A percentile compares a stretch with the other conserved stretches of the same genome.
These are phyloP conservation scores for Kwoniella shandongensis DNA, from an alignment of 768 basidiomycete genomes.

Conservation along the genomic window DNA sequence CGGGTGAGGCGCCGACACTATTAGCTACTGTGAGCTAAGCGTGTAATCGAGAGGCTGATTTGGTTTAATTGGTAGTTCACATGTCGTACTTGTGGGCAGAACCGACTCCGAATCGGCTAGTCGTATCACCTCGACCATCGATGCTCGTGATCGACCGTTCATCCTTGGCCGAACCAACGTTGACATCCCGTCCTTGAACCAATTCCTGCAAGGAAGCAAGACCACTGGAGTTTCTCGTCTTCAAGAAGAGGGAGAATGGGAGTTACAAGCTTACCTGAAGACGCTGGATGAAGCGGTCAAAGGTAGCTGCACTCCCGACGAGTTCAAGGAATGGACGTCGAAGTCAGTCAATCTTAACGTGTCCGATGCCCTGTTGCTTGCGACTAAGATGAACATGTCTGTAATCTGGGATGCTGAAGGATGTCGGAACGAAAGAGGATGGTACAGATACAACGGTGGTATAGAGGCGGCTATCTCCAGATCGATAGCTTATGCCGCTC, in stretches of 20 bases:
- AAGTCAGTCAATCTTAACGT: constrained; percentile 15
- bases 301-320: constrained; percentile 9
- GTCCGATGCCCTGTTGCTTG: constrained; percentile 16
- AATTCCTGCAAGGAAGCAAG: too few relatives aligned
- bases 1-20: constrained; percentile 80
- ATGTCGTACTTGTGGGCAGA: constrained; percentile 70
- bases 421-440: constrained; percentile 18
- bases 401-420: constrained; percentile 26
- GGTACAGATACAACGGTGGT: constrained; percentile 25
- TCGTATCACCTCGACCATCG: constrained; percentile 79
- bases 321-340: constrained; percentile 11
- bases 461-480: constrained; percentile 25
- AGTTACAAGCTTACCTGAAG: constrained; percentile 56
- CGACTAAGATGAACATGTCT: constrained; percentile 7
- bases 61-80: constrained; percentile 23
- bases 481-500: constrained; percentile 2
- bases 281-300: constrained; percentile 28
- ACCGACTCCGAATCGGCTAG: constrained; percentile 87
- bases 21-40: too few relatives aligned
- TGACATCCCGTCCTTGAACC: too few relatives aligned
- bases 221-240: constrained; percentile 63
- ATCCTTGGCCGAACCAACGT: constrained; percentile 55
- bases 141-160: constrained; percentile 70
- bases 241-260: constrained; percentile 66
- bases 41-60: too few relatives aligned